Evolutionary conservation across 441 rosid species (phyloP).

Genomic region (Pelargonium hybrid): DNA sequence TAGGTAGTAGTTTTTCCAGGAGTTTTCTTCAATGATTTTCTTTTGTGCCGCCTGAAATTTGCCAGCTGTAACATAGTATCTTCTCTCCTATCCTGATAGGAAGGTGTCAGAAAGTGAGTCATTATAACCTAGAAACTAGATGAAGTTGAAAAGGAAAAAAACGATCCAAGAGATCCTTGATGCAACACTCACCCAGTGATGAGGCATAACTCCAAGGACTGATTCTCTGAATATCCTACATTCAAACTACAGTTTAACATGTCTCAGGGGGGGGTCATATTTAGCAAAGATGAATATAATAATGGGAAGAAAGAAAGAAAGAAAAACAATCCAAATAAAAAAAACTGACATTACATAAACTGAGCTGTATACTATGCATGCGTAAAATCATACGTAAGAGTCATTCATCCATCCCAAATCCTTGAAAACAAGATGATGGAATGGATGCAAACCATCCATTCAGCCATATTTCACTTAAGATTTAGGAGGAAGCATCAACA

Average conservation of each 20-base stretch:
- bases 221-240: conserved; percentile 99
- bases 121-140: conserved; percentile 9
- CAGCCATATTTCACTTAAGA: not conserved
- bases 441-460: not conserved
- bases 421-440: not conserved
- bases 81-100: conserved; percentile 90
- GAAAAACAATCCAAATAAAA: not conserved
- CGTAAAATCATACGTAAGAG: not conserved
- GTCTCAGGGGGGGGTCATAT: conserved; percentile 27
- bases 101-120: conserved; percentile 16
- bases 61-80: conserved; percentile 73
- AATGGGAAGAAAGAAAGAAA: not conserved
- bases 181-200: conserved; percentile 68
- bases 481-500: not conserved
- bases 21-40: conserved; percentile 62
- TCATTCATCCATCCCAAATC: not conserved
- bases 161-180: not conserved
- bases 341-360: too few species aligned
- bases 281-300: conserved; percentile 13
- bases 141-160: not conserved
- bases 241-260: conserved; percentile 48
- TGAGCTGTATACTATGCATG: not conserved
- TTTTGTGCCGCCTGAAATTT: conserved; percentile 85
- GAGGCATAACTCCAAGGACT: conserved; percentile 85
- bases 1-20: conserved; percentile 57